Conservation (phyloP, 2,329 filamentous ascomycete species). For the Seiridium cupressi region DNA sequence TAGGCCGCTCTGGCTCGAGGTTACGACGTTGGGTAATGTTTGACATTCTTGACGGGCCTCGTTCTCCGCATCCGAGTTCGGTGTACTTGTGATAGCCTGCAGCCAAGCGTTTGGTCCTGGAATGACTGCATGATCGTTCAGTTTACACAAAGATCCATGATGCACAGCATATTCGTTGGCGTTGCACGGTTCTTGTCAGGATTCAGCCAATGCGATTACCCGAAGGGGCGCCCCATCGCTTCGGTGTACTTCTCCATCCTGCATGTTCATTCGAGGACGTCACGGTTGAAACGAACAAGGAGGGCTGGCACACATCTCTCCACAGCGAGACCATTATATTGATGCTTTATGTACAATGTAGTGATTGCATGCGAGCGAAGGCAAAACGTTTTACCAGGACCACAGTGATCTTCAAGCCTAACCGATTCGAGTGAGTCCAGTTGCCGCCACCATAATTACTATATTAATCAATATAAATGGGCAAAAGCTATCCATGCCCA, state of each 20-base stretch:
- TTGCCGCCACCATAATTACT: background rate
- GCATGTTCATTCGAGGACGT: background rate
- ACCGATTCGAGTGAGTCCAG: background rate
- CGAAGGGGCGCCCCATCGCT: background rate
- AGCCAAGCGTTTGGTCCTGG: background rate
- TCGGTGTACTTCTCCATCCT: background rate
- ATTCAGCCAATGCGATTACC: background rate
- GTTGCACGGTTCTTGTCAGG: background rate
- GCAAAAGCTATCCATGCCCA: too few species aligned
- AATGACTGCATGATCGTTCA: slow-evolving; percentile 2
- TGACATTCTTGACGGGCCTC: background rate
- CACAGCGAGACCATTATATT: slow-evolving; percentile 2
- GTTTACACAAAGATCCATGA: background rate
- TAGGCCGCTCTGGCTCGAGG: too few species aligned
- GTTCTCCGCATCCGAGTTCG: background rate
- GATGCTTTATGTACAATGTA: background rate
- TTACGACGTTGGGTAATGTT: too few species aligned
- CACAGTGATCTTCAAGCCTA: background rate
- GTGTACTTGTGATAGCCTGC: background rate
- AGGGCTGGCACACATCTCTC: background rate
- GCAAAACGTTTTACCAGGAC: too few species aligned
- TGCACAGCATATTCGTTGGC: background rate
- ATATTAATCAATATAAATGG: background rate
- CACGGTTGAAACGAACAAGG: background rate
- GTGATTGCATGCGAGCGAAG: background rate